These are phyloP conservation scores for Fraxinus americana DNA, from an alignment of 257 asterid genomes.

Conservation along the genomic window DNA sequence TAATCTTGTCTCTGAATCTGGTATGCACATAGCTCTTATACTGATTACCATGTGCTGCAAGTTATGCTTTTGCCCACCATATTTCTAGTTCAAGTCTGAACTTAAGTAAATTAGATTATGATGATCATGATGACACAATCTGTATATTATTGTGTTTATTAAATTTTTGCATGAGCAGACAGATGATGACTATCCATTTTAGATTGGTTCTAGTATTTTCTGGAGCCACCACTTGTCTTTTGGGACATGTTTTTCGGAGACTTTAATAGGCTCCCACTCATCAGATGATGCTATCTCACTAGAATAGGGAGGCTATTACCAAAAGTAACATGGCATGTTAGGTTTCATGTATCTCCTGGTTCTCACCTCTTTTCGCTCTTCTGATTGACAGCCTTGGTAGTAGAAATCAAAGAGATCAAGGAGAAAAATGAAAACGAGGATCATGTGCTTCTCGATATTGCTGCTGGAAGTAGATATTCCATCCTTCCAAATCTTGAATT, in stretches of 20 bases:
- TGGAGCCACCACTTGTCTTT: not conserved
- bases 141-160: not conserved
- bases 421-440: constrained; percentile 85
- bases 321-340: not conserved
- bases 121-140: not conserved
- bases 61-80: not conserved
- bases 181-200: not conserved
- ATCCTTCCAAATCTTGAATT: constrained; percentile 73
- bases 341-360: constrained; percentile 13
- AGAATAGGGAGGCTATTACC: not conserved
- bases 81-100: constrained; percentile 1
- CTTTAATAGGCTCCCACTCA: not conserved
- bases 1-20: constrained; percentile 4
- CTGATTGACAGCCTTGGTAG: constrained; percentile 64
- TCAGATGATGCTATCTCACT: not conserved
- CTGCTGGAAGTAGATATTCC: constrained; percentile 83
- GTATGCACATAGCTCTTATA: constrained; percentile 5
- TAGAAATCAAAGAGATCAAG: constrained; percentile 89
- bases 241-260: not conserved
- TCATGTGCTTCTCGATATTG: constrained; percentile 63
- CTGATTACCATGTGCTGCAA: not conserved
- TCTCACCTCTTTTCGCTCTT: constrained; percentile 32
- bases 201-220: not conserved
- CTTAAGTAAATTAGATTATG: not conserved
- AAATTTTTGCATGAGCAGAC: not conserved